Conservation (phyloP, 2,329 filamentous ascomycete genomes). For the Xylaria polymorpha region DNA sequence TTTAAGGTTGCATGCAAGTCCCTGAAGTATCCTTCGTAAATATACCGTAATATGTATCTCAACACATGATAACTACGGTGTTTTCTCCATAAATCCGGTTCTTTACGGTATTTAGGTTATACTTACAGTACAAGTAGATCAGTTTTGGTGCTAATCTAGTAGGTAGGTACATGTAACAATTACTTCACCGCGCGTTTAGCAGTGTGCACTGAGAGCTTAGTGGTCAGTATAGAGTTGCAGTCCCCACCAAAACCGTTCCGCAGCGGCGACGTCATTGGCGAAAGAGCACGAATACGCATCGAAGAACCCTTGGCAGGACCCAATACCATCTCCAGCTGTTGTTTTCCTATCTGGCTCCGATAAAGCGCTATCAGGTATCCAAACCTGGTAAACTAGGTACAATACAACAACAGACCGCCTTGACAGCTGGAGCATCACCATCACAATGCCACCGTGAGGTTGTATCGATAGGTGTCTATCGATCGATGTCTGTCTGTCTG, state of each 20-base stretch:
- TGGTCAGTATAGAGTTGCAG: neutral
- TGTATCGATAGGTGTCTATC: neutral
- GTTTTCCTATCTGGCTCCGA: slow-evolving; percentile 16
- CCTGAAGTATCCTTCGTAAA: no score
- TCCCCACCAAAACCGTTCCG: slow-evolving; percentile 27
- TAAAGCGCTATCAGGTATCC: slow-evolving; percentile 3
- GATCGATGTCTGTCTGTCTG: no score
- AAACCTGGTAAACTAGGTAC: neutral
- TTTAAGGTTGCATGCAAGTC: no score
- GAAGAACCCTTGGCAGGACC: slow-evolving; percentile 8
- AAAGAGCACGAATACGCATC: neutral
- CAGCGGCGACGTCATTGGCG: slow-evolving; percentile 38
- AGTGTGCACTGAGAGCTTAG: neutral
- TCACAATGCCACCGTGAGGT: slow-evolving; percentile 24
- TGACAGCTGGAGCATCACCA: slow-evolving; percentile 18
- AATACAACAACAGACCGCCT: neutral
- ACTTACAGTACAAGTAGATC: no score
- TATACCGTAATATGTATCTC: no score
- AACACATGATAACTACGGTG: no score
- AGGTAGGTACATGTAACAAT: no score
- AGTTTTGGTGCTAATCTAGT: no score
- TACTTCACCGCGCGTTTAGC: no score
- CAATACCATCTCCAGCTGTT: slow-evolving; percentile 10
- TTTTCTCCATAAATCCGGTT: no score
- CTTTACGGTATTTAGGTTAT: no score